Evolutionary conservation across 2,329 filamentous ascomycete species (phyloP).

Genomic region (Colletotrichum horii): DNA sequence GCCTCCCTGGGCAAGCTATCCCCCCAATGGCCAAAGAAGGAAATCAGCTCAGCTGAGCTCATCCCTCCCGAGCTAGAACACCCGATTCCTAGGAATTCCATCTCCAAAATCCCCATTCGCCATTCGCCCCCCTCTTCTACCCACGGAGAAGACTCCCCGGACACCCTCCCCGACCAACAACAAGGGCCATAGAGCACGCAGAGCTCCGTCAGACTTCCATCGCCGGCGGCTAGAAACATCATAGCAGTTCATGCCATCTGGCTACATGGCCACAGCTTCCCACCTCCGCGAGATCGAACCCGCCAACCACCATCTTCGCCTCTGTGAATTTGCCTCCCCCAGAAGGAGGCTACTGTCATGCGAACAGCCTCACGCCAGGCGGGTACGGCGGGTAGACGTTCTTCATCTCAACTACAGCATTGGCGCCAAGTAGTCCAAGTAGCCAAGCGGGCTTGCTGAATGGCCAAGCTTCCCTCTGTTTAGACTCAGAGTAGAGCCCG

Average conservation of each 20-base stretch:
- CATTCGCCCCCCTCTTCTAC: neutral
- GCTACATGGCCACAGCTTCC: neutral
- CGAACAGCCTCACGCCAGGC: neutral
- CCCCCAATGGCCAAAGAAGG: neutral
- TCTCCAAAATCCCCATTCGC: neutral
- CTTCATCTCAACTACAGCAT: neutral
- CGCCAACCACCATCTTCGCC: neutral
- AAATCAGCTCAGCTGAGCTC: neutral
- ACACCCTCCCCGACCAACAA: neutral
- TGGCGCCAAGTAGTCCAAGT: neutral
- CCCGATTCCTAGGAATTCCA: neutral
- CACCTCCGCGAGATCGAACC: neutral
- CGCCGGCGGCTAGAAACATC: neutral
- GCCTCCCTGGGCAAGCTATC: neutral
- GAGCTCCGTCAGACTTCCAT: neutral
- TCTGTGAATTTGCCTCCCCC: neutral
- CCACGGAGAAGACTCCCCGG: neutral
- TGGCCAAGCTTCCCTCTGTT: neutral
- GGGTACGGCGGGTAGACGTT: neutral
- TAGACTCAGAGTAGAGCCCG: neutral
- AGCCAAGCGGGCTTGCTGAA: neutral
- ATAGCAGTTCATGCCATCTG: constrained; percentile 4
- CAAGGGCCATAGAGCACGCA: neutral
- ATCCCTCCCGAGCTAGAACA: neutral
- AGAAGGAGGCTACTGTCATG: neutral